Evolutionary conservation across 202 grass and related monocot species (phyloP).

Genomic region (Eragrostis tef): DNA sequence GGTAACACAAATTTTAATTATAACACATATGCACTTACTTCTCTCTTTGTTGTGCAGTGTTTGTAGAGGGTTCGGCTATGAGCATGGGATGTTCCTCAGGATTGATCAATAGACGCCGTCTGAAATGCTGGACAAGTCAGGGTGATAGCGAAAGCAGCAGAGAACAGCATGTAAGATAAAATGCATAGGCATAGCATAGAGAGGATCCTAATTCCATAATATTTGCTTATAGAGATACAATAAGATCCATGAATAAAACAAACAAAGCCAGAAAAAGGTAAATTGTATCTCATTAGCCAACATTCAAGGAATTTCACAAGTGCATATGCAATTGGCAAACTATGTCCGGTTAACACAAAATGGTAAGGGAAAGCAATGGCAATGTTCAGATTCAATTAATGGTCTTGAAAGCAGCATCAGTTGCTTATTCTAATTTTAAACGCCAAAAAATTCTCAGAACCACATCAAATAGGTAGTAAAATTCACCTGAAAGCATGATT

Average conservation of each 20-base stretch:
- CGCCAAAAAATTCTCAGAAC: conserved; percentile 21
- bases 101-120: conserved; percentile 86
- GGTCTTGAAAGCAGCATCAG: neutral
- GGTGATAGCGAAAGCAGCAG: neutral
- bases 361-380: conserved; percentile 4
- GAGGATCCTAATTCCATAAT: conserved; percentile 6
- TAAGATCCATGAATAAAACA: conserved; percentile 30
- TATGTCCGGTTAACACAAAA: conserved; percentile 23
- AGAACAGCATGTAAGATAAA: conserved; percentile 13
- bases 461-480: neutral
- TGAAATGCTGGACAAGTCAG: conserved; percentile 49
- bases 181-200: neutral
- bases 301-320: conserved; percentile 11
- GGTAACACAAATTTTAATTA: neutral
- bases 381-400: conserved; percentile 32
- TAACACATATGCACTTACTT: conserved; percentile 59
- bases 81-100: conserved; percentile 98
- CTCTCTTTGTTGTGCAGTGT: conserved; percentile 89
- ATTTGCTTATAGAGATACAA: too few relatives aligned
- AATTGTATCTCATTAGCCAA: neutral
- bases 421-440: conserved; percentile 26
- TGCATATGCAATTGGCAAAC: neutral
- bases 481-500: conserved; percentile 94
- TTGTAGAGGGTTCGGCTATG: conserved; percentile 87
- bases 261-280: neutral